Percentiles rank a stretch among this genome's conserved stretches.
These are phyloP conservation scores for Paramecium sonneborni DNA, from an alignment of 73 alveolate genomes.

Conservation along the genomic window DNA sequence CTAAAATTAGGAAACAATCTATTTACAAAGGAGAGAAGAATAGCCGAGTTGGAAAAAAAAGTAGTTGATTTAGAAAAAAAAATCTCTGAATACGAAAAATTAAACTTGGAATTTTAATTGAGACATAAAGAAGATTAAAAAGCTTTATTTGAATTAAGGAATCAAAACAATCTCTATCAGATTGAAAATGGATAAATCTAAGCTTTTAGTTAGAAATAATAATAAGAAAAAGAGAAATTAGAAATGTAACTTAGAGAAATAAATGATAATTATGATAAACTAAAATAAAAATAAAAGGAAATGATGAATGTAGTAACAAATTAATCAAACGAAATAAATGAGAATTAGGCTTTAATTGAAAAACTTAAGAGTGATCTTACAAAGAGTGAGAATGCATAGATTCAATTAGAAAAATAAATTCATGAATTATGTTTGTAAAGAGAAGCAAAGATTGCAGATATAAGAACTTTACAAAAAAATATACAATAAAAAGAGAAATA, in stretches of 20 bases:
- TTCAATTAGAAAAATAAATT: conserved; percentile 33
- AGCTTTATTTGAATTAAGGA: not conserved
- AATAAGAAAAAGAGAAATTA: not conserved
- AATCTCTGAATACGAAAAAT: not conserved
- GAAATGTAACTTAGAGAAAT: not conserved
- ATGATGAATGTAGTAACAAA: not conserved
- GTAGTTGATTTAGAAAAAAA: not conserved
- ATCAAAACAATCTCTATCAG: not conserved
- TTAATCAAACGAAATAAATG: not conserved
- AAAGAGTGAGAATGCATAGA: conserved; percentile 14
- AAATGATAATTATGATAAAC: not conserved
- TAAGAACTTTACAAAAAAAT: conserved; percentile 32
- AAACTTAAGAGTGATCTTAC: not conserved
- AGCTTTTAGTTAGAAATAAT: not conserved
- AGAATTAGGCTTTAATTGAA: not conserved
- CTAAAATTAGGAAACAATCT: not conserved
- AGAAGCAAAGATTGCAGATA: conserved; percentile 11
- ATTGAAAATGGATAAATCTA: not conserved
- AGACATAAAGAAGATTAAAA: conserved; percentile 26
- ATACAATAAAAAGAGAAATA: conserved; percentile 22
- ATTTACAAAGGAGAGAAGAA: conserved; percentile 31
- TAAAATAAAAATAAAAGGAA: conserved; percentile 12
- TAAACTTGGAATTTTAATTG: not conserved
- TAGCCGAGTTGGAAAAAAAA: conserved; percentile 10
- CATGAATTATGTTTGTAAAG: not conserved